These are phyloP conservation scores for Mallotus nudiflorus DNA, from an alignment of 345 rosid species.

Conservation along the genomic window DNA sequence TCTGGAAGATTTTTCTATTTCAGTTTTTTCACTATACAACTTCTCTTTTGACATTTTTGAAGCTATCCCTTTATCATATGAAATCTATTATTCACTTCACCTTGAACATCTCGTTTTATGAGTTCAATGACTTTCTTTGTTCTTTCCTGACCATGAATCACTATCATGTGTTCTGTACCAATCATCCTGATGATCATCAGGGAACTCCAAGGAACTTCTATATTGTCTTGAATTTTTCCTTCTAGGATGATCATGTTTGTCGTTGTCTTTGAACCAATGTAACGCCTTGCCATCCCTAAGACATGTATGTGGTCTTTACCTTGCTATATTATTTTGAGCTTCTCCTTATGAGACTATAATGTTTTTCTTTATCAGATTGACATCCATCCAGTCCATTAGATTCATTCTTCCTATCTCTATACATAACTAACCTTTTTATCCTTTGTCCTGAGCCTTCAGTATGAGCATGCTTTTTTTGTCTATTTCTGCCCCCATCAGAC, in stretches of 20 bases:
- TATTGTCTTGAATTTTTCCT: constrained; percentile 21
- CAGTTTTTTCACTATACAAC: background rate
- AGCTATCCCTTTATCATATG: constrained; percentile 18
- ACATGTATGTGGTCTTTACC: constrained; percentile 27
- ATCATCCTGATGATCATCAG: constrained; percentile 15
- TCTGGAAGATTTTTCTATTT: constrained; percentile 10
- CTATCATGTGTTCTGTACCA: background rate
- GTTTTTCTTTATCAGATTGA: constrained; percentile 20
- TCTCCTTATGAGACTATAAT: background rate
- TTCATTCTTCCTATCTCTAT: constrained; percentile 4
- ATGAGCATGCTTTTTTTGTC: background rate
- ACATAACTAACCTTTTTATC: background rate
- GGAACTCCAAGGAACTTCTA: constrained; percentile 16
- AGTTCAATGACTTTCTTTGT: constrained; percentile 22
- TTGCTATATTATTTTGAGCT: constrained; percentile 32
- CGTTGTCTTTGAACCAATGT: constrained; percentile 19
- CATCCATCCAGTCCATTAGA: constrained; percentile 23
- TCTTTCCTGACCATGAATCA: constrained; percentile 23
- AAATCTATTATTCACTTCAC: constrained; percentile 16
- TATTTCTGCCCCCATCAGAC: constrained; percentile 25
- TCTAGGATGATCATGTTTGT: constrained; percentile 20
- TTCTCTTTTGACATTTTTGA: constrained; percentile 16
- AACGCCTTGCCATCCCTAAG: constrained; percentile 19
- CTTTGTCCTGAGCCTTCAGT: constrained; percentile 17
- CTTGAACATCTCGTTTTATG: constrained; percentile 27